Evolutionary conservation across 495 filamentous ascomycete species (phyloP), one percentile per base, ranked within the genome.

Genomic region (Hyaloscypha finlandica): DNA sequence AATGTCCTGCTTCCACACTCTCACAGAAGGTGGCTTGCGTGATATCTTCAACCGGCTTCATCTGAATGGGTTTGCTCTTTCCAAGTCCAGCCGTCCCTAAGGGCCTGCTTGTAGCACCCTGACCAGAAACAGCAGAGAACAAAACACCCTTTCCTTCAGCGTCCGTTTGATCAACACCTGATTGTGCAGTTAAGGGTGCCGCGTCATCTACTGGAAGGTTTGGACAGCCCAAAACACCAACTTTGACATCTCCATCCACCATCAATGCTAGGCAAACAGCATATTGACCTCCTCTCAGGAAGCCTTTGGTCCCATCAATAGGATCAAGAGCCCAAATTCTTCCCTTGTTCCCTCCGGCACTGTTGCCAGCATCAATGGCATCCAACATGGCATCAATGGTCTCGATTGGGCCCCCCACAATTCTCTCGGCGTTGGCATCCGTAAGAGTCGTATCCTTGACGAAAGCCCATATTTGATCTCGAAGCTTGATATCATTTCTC

Each of bases 281-380:
- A 75, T 99, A 99, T 79, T 99, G 95, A 20, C 92, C 95, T n/a
- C 96, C 96, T 58, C 95, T 85, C 60, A 99, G 82, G 79, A 99
- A 99, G 31, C 95, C 95, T 77, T 96, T 95, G 63, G 95, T 99
- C 55, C 95, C 95, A 77, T 99, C 95, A 66, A 99, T 96, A 45
- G 95, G 95, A 78, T 99, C 95, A 57, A 99, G 83, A 22, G 95
- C 92, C 95, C 95, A 99, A 77, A 97, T 92, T 66, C 95, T 84
- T 31, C 95, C 95, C 70, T 84, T 85, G 56, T 81, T 69, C 22
- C 95, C 95, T 67, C 96, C 95, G 52, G 84, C 77, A 73, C 90
- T 93, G 67, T 89, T 89, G 51, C 95, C 95, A 58, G 81, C 79
- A 79, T 97, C 95, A 74, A 99, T 93, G 59, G 92, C 81, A 67